Evolutionary conservation across 306 rosid species (phyloP), one percentile per base, ranked within the genome.

Genomic region (Oemleria cerasiformis): DNA sequence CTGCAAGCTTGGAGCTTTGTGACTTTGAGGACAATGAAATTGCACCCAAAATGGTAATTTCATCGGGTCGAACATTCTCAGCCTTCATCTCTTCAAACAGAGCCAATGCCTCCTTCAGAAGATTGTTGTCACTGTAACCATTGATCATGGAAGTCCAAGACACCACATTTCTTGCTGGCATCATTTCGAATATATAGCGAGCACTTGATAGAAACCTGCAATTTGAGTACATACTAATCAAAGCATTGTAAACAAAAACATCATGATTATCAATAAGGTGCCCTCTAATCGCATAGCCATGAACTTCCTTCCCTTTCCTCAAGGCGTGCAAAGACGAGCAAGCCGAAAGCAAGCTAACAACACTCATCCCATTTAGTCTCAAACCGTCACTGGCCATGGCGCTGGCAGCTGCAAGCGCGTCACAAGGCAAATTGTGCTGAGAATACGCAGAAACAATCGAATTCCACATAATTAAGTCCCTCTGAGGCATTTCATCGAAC

Each of bases 131-230:
- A 2, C 62, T 36, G 36, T 51, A 68, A 68, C 61, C 39, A 39
- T 51, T 51, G 34, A 68, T 68, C 73, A 68, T 68, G 11, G 73
- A 68, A 51, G 73, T 68, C 73, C 73, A 68, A 68, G 73, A 68
- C 51, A 68, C 60, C 61, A 68, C 60, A 51, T 68, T 68, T 68
- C 45, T 68, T 19, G 38, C 19, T 7, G 73, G 62, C 62, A 68
- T 68, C 14, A n/a, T 38, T 19, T 11, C 62, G 15, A 68, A 68
- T 36, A 68, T 20, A 48, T 47, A 48, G 17, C 43, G 8, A 36
- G 73, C 73, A 39, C 14, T 68, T 39, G 34, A 36, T 51, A 68
- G 38, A 50, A 12, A 39, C 57, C 62, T 38, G 38, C 73, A 68
- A 21, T 51, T 68, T 51, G 73, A 68, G 14, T 68, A 68, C 62